Base-by-base conservation (phyloP, 2,329 filamentous ascomycete genomes). In the Elsinoe perseae region DNA sequence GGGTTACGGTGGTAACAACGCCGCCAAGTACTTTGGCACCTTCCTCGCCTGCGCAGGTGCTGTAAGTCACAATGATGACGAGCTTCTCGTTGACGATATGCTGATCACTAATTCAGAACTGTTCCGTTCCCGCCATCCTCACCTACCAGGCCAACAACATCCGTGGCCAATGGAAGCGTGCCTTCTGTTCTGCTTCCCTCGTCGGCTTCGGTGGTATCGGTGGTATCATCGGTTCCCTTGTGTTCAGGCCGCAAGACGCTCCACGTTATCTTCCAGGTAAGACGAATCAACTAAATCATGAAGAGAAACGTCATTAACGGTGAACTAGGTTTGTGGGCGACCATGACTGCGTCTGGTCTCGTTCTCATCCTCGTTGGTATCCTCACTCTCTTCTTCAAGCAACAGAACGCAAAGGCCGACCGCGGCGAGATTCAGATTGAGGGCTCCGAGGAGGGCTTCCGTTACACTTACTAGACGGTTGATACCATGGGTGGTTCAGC, bases 101-200 rank as follows among this genome's bases (percentile, higher is more conserved):
- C 86, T 0, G 88, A 86, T 14, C 12, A 14, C 6, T 83, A 84
- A 61, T 14, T 2, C 20, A 44, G 40, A 90, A 90, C 69, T 80
- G 83, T 59, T 93, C 92, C 66, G 77, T 91, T 10, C 87, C 89
- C 0, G 77, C 82, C 1, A 75, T 80, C 54, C 82, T 93, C 75
- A 79, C 86, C 0, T 92, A 89, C 71, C 87, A 91, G 73, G 86
- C 87, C 32, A 93, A 91, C 72, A 95, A 93, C 69, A 86, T 93
- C 64, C 83, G 86, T 54, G 89, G 88, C 0, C 87, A 92, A 71
- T 93, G 87, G 87, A 93, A 91, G 74, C 81, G 89, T 38, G 87
- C 87, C 0, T 85, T 92, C 64, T 85, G 82, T 70, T 85, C 81
- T 60, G 86, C 88, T 1, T 85, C 83, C 0, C 77, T 91, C 2